Evolutionary conservation across 1,139 yeast genomes (phyloP).

Genomic region (Sugiyamaella neomexicana): DNA sequence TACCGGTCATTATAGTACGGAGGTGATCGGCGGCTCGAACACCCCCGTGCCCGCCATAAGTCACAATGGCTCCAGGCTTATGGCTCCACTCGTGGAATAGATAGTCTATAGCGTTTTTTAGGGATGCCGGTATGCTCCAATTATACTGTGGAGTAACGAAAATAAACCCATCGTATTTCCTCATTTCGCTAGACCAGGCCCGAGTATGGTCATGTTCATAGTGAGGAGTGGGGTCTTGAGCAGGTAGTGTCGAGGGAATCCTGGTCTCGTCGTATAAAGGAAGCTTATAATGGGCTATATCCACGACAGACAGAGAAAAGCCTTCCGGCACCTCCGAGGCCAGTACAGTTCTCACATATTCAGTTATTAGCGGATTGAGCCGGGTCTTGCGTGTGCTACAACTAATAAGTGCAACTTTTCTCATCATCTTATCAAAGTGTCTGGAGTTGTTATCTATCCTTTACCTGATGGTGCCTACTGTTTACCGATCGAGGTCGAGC

Average conservation of each 20-base stretch:
- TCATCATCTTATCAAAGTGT: slow-evolving; percentile 3
- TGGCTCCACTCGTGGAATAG: slow-evolving; percentile 38
- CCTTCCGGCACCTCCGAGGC: slow-evolving; percentile 4
- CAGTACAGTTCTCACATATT: slow-evolving; percentile 11
- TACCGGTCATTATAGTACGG: neutral
- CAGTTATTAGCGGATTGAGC: slow-evolving; percentile 14
- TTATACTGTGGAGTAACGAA: slow-evolving; percentile 42
- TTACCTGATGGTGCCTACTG: no score
- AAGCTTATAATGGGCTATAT: slow-evolving; percentile 19
- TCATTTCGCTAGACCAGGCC: slow-evolving; percentile 19
- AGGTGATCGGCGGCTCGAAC: slow-evolving; percentile 41
- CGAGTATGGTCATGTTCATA: slow-evolving; percentile 21
- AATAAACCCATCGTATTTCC: slow-evolving; percentile 30
- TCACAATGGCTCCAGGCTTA: slow-evolving; percentile 38
- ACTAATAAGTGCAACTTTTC: slow-evolving; percentile 18
- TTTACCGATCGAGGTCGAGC: no score
- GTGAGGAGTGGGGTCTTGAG: slow-evolving; percentile 15
- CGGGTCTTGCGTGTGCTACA: slow-evolving; percentile 19
- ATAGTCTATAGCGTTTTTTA: slow-evolving; percentile 41
- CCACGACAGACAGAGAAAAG: slow-evolving; percentile 15
- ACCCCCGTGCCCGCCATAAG: slow-evolving; percentile 40
- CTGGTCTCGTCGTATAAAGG: slow-evolving; percentile 23
- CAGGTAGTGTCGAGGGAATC: slow-evolving; percentile 18
- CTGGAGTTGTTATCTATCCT: no score
- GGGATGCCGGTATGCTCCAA: slow-evolving; percentile 39